Percentiles rank a stretch among this genome's conserved stretches.
These are phyloP conservation scores for Daedalea quercina DNA, from an alignment of 768 basidiomycete genomes.

Conservation along the genomic window DNA sequence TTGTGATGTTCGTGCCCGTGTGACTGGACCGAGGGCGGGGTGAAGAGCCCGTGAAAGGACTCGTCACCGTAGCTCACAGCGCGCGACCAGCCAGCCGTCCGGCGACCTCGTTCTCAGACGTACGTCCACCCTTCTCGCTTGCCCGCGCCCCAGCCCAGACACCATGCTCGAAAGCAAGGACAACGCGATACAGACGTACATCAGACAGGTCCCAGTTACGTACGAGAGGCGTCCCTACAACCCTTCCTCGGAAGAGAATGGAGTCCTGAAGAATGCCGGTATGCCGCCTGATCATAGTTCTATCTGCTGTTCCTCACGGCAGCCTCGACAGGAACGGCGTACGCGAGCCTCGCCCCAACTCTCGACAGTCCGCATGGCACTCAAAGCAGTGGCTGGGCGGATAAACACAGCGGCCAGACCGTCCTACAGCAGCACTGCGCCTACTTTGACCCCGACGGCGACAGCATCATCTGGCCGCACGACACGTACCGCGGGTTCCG, in stretches of 20 bases:
- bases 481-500: slow-evolving; percentile 37
- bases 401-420: slow-evolving; percentile 20
- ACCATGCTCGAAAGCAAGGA: slow-evolving; percentile 1
- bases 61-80: too few species aligned
- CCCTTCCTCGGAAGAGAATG: slow-evolving; percentile 6
- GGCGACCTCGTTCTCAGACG: not conserved
- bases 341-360: slow-evolving; percentile 14
- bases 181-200: slow-evolving; percentile 7
- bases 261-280: slow-evolving; percentile 10
- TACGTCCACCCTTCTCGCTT: not conserved
- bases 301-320: too few species aligned
- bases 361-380: slow-evolving; percentile 12
- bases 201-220: slow-evolving; percentile 12
- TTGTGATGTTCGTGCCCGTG: too few species aligned
- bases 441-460: slow-evolving; percentile 35
- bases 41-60: too few species aligned
- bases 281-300: not conserved
- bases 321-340: slow-evolving; percentile 11
- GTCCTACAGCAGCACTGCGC: slow-evolving; percentile 35
- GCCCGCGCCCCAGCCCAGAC: not conserved
- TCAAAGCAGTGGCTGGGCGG: slow-evolving; percentile 9
- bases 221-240: slow-evolving; percentile 11
- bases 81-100: too few species aligned
- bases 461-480: slow-evolving; percentile 38
- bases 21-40: too few species aligned